Conservation (phyloP, 2,329 filamentous ascomycete genomes). For the Cytospora schulzeri region DNA sequence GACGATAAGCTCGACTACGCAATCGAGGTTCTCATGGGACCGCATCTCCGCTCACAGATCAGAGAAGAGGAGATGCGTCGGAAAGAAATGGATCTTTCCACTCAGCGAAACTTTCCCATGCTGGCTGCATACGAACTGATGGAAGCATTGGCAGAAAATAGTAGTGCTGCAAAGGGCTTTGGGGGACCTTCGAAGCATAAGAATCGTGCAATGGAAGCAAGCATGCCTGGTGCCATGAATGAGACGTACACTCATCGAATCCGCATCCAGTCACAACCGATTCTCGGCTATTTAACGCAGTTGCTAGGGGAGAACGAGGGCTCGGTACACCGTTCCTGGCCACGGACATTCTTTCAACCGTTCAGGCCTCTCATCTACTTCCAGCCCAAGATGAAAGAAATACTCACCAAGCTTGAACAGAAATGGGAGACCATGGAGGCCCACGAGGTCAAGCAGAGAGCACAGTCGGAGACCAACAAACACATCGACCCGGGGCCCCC, state of each 20-base stretch:
- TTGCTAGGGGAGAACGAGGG: neutral
- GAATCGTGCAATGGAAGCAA: too few species aligned
- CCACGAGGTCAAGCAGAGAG: neutral
- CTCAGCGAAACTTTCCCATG: neutral
- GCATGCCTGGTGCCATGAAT: neutral
- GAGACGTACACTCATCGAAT: neutral
- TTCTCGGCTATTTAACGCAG: neutral
- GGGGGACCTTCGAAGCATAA: too few species aligned
- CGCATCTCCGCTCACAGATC: neutral
- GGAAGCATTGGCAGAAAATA: neutral
- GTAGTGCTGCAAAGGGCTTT: too few species aligned
- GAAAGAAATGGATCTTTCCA: neutral
- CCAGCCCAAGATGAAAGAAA: constrained; percentile 4
- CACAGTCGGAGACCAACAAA: too few species aligned
- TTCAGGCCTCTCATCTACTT: constrained; percentile 2
- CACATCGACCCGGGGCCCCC: too few species aligned
- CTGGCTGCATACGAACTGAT: neutral
- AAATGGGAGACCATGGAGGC: neutral
- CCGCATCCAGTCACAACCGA: neutral
- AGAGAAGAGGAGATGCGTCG: neutral
- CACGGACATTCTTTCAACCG: neutral
- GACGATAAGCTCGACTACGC: neutral
- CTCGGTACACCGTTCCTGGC: too few species aligned
- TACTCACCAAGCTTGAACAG: neutral
- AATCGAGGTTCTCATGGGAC: constrained; percentile 2